Evolutionary conservation across 2,329 filamentous ascomycete species (phyloP).

Genomic region (Venturia pyrina): DNA sequence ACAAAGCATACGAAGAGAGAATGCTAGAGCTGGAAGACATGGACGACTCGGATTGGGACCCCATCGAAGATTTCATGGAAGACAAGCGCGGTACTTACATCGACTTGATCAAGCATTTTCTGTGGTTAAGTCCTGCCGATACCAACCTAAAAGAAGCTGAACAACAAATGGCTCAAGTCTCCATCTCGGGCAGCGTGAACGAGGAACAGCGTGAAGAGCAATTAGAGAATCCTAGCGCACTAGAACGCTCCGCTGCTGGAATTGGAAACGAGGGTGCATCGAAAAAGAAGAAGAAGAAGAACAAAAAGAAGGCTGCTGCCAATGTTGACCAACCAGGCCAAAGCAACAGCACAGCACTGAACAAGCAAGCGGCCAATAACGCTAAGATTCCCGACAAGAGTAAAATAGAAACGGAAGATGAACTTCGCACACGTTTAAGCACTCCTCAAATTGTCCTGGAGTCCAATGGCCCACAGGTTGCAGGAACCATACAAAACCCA

Average conservation of each 20-base stretch:
- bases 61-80: constrained; percentile 37
- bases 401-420: not conserved
- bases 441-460: not conserved
- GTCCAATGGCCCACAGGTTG: not conserved
- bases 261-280: not conserved
- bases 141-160: not conserved
- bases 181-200: constrained; percentile 14
- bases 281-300: constrained; percentile 24
- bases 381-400: constrained; percentile 31
- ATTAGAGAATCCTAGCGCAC: not conserved
- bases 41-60: constrained; percentile 35
- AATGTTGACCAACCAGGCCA: constrained; percentile 17
- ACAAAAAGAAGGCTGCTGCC: constrained; percentile 21
- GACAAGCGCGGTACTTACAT: constrained; percentile 36
- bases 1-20: constrained; percentile 33
- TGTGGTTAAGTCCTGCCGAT: constrained; percentile 28
- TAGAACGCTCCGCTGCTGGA: not conserved
- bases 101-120: constrained; percentile 35
- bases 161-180: constrained; percentile 2
- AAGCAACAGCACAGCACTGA: constrained; percentile 16
- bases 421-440: not conserved
- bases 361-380: constrained; percentile 22
- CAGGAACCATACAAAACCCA: not conserved
- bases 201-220: not conserved
- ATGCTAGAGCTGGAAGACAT: constrained; percentile 23